phyloP scores from a whole-genome alignment of 371 early-diverging fungal genomes.

The Apophysomyces variabilis region DNA sequence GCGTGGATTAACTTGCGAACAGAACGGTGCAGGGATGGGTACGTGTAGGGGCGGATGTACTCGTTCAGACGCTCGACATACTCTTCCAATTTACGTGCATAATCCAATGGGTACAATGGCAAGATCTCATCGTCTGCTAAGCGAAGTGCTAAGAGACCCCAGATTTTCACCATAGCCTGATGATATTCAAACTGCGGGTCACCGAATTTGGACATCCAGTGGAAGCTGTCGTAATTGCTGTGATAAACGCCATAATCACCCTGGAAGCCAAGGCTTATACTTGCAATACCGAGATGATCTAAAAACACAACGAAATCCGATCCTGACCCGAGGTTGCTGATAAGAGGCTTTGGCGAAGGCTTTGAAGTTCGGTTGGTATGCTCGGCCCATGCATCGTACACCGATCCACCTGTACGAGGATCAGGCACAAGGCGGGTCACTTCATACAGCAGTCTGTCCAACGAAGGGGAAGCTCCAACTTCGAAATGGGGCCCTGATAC shows the following conservation, averaged over 20 bases:
- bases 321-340: conserved; percentile 51
- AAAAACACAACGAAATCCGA: conserved; percentile 63
- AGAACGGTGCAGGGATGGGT: conserved; percentile 16
- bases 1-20: conserved; percentile 19
- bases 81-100: conserved; percentile 30
- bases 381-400: conserved; percentile 26
- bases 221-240: conserved; percentile 60
- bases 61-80: conserved; percentile 24
- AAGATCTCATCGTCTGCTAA: conserved; percentile 44
- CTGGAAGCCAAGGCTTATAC: conserved; percentile 55
- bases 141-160: conserved; percentile 48
- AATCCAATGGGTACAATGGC: conserved; percentile 44
- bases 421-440: conserved; percentile 44
- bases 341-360: conserved; percentile 13
- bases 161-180: conserved; percentile 48
- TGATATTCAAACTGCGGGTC: conserved; percentile 69
- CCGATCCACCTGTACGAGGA: conserved; percentile 32
- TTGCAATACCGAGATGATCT: conserved; percentile 64
- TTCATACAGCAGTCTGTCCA: conserved; percentile 47
- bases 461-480: conserved; percentile 49
- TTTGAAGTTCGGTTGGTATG: conserved; percentile 15
- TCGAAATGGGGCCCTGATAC: conserved; percentile 50
- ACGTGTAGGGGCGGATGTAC: conserved; percentile 16
- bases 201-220: conserved; percentile 70
- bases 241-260: conserved; percentile 60